phyloP scores from a whole-genome alignment of 768 basidiomycete genomes.

The Pleurotus salmoneostramineus region DNA sequence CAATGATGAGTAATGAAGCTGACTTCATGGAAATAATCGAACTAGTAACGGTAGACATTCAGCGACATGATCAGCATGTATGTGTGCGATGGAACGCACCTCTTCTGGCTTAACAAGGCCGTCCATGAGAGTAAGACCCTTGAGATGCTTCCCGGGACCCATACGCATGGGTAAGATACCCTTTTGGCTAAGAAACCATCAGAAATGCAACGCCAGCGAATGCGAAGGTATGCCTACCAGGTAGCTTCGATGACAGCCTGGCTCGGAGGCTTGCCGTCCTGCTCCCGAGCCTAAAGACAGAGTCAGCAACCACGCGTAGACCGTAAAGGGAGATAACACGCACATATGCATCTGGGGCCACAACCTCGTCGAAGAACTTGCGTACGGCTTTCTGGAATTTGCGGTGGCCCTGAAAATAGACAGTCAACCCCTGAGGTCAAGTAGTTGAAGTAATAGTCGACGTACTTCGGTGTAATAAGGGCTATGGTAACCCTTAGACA shows the following conservation, averaged over 20 bases:
- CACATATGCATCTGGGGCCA: slow-evolving; percentile 45
- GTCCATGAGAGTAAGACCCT: slow-evolving; percentile 76
- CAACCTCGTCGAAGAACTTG: slow-evolving; percentile 60
- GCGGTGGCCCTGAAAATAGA: slow-evolving; percentile 42
- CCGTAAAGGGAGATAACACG: neutral
- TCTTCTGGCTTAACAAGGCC: slow-evolving; percentile 83
- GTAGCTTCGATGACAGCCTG: slow-evolving; percentile 58
- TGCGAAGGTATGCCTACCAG: slow-evolving; percentile 37
- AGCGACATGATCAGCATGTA: neutral
- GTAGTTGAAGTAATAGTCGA: slow-evolving; percentile 1
- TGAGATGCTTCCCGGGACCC: slow-evolving; percentile 91
- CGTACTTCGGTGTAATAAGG: slow-evolving; percentile 75
- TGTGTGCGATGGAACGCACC: slow-evolving; percentile 18
- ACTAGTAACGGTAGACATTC: slow-evolving; percentile 32
- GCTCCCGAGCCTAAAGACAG: slow-evolving; percentile 41
- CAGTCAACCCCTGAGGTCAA: neutral
- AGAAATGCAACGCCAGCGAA: neutral
- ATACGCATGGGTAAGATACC: slow-evolving; percentile 89
- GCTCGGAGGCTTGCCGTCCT: slow-evolving; percentile 65
- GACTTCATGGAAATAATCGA: slow-evolving; percentile 88
- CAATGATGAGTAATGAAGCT: neutral
- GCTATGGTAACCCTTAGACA: slow-evolving; percentile 57
- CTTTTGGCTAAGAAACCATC: slow-evolving; percentile 26
- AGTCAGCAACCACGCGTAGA: slow-evolving; percentile 4
- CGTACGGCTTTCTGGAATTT: slow-evolving; percentile 55